Evolutionary conservation across 345 rosid species (phyloP), one percentile per base, ranked within the genome.

Genomic region (Murraya paniculata): DNA sequence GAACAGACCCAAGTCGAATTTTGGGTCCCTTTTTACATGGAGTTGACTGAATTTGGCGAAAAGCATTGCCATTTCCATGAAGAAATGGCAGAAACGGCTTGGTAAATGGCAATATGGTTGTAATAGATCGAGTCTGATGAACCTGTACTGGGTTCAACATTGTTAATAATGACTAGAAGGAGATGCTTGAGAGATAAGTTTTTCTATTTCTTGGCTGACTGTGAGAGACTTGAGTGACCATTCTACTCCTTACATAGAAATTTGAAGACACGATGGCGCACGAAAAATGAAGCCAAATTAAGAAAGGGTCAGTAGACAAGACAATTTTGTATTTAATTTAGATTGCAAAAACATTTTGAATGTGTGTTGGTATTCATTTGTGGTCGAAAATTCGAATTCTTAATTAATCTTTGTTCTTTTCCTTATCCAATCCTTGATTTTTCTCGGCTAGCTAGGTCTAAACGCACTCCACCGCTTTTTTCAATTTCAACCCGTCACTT

Each of bases 111-210:
- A 56, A 60, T 55, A 62, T 41, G 50, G 79, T 30, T 50, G 30
- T 71, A 68, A 70, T 24, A 30, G 80, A 11, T 14, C 35, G 45
- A 60, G 84, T 64, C 21, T 67, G 78, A 21, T 81, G 77, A 68
- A 76, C 67, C 28, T 78, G 82, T 41, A 21, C 56, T 14, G 85
- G 79, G 74, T 79, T 84, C 87, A 85, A 64, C 88, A 87, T 89
- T 50, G 14, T 16, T 60, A 58, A 24, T 2, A 7, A 59, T 9
- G 27, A 27, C 27, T 24, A 14, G 1, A 4, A 14, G 56, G 22
- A 50, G 22, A 50, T 5, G 21, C 21, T 50, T 14, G 56, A 50
- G 56, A 50, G 56, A 50, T 16, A 50, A 50, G 55, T 16, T 50
- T 13, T 16, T 48, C 16, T 50, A 50, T 14, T 50, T 50, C 56